Conservation (phyloP, 805 yeast genomes). For the Pichia eremophila region DNA sequence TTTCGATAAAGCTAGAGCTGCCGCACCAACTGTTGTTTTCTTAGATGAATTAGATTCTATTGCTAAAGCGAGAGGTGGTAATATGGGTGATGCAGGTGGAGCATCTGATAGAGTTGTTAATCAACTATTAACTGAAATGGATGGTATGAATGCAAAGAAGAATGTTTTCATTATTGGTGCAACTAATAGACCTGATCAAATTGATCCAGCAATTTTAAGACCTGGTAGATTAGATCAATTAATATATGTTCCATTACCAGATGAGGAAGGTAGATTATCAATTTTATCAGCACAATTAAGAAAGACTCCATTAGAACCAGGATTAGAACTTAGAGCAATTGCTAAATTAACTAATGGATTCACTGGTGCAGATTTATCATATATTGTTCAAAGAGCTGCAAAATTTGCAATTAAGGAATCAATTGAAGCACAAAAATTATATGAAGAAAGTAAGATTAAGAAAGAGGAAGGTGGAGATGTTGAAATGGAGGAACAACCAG, state of each 20-base stretch:
- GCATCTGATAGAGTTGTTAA: conserved; percentile 95
- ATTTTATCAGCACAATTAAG: conserved; percentile 93
- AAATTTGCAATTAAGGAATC: conserved; percentile 97
- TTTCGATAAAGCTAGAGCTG: conserved; percentile 97
- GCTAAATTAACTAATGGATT: conserved; percentile 95
- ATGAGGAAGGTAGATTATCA: conserved; percentile 86
- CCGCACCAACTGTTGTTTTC: conserved; percentile 98
- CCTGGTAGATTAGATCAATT: conserved; percentile 99
- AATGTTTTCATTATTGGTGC: conserved; percentile 99
- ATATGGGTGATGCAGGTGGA: conserved; percentile 90
- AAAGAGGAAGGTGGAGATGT: conserved; percentile 35
- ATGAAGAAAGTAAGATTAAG: conserved; percentile 43
- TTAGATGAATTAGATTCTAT: conserved; percentile 97
- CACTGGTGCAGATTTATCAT: conserved; percentile 97
- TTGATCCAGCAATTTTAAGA: conserved; percentile 96
- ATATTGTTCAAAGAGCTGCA: conserved; percentile 97
- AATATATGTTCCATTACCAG: conserved; percentile 97
- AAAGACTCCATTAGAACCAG: conserved; percentile 98
- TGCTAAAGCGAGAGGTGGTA: conserved; percentile 94
- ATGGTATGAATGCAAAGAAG: conserved; percentile 99
- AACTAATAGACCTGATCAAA: conserved; percentile 98
- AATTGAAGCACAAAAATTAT: conserved; percentile 67
- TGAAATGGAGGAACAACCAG: conserved; percentile 60
- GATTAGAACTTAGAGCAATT: conserved; percentile 76
- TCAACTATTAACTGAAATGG: conserved; percentile 96